phyloP scores from a whole-genome alignment of 768 basidiomycete species.

The Amanita thiersii region DNA sequence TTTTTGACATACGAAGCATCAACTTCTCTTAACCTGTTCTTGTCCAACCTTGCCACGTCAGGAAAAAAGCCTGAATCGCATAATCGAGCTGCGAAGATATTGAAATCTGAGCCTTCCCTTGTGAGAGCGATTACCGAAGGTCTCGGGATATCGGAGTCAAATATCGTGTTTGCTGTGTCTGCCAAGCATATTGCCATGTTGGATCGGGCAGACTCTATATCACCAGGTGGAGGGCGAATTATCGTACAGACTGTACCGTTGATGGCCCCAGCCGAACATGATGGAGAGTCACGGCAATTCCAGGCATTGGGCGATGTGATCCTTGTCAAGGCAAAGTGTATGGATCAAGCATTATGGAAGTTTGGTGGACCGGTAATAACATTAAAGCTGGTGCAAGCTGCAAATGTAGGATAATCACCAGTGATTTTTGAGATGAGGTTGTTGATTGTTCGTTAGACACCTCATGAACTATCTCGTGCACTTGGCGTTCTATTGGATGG shows the following conservation, averaged over 20 bases:
- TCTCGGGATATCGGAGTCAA: constrained; percentile 25
- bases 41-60: constrained; percentile 38
- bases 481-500: constrained; percentile 70
- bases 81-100: not conserved
- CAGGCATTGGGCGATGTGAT: constrained; percentile 45
- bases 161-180: constrained; percentile 33
- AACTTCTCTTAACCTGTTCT: constrained; percentile 75
- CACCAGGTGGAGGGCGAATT: constrained; percentile 5
- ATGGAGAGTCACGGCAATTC: constrained; percentile 13
- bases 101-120: not conserved
- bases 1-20: constrained; percentile 83
- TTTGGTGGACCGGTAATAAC: constrained; percentile 76
- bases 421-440: constrained; percentile 2
- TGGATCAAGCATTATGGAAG: constrained; percentile 75
- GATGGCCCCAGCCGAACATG: not conserved
- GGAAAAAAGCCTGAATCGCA: constrained; percentile 11
- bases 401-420: constrained; percentile 48
- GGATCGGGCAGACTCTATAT: not conserved
- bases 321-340: constrained; percentile 47
- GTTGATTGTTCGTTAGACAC: constrained; percentile 33
- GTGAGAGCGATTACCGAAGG: constrained; percentile 21
- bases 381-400: constrained; percentile 68
- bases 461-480: constrained; percentile 70
- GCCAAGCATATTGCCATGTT: constrained; percentile 14
- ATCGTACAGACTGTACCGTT: constrained; percentile 6